These are phyloP conservation scores for Senna siamea DNA, from an alignment of 306 rosid species.

Conservation along the genomic window DNA sequence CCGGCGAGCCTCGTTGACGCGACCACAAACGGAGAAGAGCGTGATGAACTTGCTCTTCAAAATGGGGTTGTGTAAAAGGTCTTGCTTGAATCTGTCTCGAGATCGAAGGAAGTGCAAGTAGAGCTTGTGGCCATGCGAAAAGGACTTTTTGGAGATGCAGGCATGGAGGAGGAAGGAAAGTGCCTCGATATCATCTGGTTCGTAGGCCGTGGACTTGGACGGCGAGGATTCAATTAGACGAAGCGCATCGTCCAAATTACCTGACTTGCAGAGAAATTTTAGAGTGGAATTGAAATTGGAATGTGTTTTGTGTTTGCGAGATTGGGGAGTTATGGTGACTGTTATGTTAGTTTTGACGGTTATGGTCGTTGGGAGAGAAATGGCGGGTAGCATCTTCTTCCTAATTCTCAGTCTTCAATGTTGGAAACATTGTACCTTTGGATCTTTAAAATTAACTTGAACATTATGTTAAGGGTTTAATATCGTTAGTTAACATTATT, in stretches of 20 bases:
- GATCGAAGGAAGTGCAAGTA: constrained; percentile 43
- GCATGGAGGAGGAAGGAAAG: constrained; percentile 54
- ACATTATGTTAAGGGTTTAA: no score
- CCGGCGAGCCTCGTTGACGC: constrained; percentile 50
- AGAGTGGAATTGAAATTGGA: constrained; percentile 40
- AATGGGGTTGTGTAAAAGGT: constrained; percentile 50
- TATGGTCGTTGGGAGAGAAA: constrained; percentile 42
- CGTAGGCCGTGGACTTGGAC: constrained; percentile 36
- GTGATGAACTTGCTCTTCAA: constrained; percentile 64
- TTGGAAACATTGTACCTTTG: no score
- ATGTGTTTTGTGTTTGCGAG: constrained; percentile 1
- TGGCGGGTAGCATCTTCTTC: constrained; percentile 53
- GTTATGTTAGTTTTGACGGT: constrained; percentile 46
- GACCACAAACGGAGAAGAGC: constrained; percentile 62
- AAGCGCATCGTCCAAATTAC: constrained; percentile 59
- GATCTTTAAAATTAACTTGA: no score
- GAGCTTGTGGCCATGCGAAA: constrained; percentile 60
- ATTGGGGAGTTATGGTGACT: constrained; percentile 32
- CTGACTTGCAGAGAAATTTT: constrained; percentile 54
- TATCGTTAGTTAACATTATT: no score
- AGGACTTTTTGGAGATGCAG: constrained; percentile 58
- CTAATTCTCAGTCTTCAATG: no score
- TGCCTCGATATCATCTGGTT: constrained; percentile 35
- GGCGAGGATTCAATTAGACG: constrained; percentile 53
- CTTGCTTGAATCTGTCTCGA: background rate